Percentiles rank a stretch among this genome's conserved stretches.
Evolutionary conservation across 345 rosid species (phyloP).

Genomic region (Populus ilicifolia): DNA sequence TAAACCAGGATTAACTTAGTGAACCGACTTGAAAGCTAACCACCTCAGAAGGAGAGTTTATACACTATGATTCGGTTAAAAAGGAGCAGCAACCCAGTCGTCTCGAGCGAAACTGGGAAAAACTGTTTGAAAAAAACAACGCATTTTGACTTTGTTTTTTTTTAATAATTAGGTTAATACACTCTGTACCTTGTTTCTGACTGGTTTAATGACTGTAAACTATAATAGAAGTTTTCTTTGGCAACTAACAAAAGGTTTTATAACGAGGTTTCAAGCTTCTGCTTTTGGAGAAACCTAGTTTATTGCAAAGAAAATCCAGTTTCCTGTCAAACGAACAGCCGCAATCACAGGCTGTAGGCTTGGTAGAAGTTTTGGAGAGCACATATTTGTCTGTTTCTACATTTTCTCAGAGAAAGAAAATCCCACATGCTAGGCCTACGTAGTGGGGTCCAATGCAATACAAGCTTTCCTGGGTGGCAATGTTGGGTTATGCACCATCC

Average conservation of each 20-base stretch:
- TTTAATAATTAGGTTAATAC: too few species aligned
- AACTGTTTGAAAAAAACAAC: too few species aligned
- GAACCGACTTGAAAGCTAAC: too few species aligned
- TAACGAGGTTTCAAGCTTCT: background rate
- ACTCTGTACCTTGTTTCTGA: too few species aligned
- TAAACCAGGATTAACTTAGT: too few species aligned
- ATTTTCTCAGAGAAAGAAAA: background rate
- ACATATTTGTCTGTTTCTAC: background rate
- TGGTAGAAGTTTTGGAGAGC: background rate
- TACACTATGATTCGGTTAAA: too few species aligned
- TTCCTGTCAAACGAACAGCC: background rate
- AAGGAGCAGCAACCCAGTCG: too few species aligned
- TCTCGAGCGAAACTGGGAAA: too few species aligned
- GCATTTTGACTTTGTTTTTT: too few species aligned
- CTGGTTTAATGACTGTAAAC: too few species aligned
- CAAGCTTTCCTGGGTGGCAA: background rate
- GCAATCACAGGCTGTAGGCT: background rate
- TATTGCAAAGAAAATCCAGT: background rate
- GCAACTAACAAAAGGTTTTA: background rate
- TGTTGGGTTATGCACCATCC: background rate
- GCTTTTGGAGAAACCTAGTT: background rate
- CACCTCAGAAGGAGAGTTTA: too few species aligned
- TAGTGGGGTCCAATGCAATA: background rate
- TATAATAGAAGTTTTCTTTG: background rate
- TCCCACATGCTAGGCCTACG: background rate